A percentile compares a stretch with the other conserved stretches of the same genome.
Evolutionary conservation across 441 rosid genomes (phyloP).

Genomic region (Manihot esculenta): DNA sequence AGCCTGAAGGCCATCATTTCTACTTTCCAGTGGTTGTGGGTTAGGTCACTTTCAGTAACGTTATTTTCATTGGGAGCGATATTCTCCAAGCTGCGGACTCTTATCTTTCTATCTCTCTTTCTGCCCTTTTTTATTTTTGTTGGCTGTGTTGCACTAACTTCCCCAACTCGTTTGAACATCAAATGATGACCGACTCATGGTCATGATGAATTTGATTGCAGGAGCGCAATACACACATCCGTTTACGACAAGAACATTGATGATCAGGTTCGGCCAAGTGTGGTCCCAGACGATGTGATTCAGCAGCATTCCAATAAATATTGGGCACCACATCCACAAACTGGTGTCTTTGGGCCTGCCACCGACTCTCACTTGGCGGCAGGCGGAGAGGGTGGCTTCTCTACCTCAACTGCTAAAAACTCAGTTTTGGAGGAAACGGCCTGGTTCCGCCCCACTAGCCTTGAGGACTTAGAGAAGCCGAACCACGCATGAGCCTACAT

Average conservation of each 20-base stretch:
- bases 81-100: too few relatives aligned
- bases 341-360: slow-evolving; percentile 86
- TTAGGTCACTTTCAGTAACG: background rate
- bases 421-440: slow-evolving; percentile 77
- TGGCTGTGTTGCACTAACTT: background rate
- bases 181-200: background rate
- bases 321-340: slow-evolving; percentile 86
- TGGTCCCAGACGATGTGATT: slow-evolving; percentile 70
- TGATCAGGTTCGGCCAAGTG: slow-evolving; percentile 47
- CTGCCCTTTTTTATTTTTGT: background rate
- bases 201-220: slow-evolving; percentile 19
- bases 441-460: slow-evolving; percentile 84
- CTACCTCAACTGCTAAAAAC: slow-evolving; percentile 12
- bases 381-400: slow-evolving; percentile 16
- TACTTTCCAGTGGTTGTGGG: background rate
- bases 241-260: slow-evolving; percentile 81
- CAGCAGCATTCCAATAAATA: slow-evolving; percentile 63
- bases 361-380: slow-evolving; percentile 31
- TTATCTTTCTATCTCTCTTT: too few relatives aligned
- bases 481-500: slow-evolving; percentile 27
- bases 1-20: too few relatives aligned
- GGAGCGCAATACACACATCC: slow-evolving; percentile 52
- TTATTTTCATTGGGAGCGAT: too few relatives aligned
- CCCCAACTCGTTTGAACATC: background rate
- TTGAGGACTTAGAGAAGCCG: slow-evolving; percentile 84